Evolutionary conservation across 306 rosid species (phyloP), one percentile per base, ranked within the genome.

Genomic region (Gleditsia sinensis): DNA sequence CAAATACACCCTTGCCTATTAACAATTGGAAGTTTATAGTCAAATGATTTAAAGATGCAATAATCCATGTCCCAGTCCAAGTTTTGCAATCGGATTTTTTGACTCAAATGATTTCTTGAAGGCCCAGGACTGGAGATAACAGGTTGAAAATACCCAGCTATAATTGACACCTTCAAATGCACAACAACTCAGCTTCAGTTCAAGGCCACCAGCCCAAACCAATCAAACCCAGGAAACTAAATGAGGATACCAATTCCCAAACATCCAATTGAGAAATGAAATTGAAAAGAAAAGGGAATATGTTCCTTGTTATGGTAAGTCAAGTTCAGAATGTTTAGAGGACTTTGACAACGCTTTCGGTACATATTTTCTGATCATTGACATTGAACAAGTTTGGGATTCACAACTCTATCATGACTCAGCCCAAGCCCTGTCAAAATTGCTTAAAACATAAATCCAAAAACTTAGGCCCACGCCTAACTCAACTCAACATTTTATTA

Each of bases 1-100:
- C 42, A 39, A 61, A 49, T 17, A 21, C n/a, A 34, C 58, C 9
- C 70, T 37, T 59, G 28, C 7, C 13, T 37, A 28, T 9, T 0
- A 59, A 17, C 71, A 43, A 60, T 9, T 11, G 36, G 53, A 42
- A 7, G 43, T 17, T 20, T 42, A 25, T 16, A 21, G 27, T 24
- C 8, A n/a, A 42, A 23, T 6, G n/a, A 40, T 40, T 67, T 3
- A 59, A 69, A 13, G 12, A 23, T 34, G 36, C 24, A 48, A 59
- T 46, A 42, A 33, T 54, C 66, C 55, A 53, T 27, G 11, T 12
- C 10, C 17, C 57, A 13, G 12, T 7, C 24, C 61, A 57, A 32
- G 40, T 33, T 76, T 42, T 23, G 25, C 39, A 16, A 68, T 39
- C 42, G 50, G 43, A 57, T 9, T 32, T 75, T 57, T 76, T 53